Evolutionary conservation across 179 eudicot genomes (phyloP), one percentile per base, ranked within the genome.

Genomic region (Spinacia oleracea): DNA sequence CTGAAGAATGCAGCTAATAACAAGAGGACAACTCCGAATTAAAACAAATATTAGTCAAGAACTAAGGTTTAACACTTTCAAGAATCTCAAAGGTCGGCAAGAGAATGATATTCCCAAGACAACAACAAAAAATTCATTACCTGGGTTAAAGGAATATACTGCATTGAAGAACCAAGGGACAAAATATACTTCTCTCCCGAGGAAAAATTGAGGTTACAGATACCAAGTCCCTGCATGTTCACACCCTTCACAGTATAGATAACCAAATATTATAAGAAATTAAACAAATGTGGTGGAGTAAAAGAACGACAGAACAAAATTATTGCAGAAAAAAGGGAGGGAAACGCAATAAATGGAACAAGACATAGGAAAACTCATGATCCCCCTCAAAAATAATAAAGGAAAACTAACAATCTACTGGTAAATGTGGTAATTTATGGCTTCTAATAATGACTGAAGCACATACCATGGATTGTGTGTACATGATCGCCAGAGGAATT

Each of bases 401-500:
- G 12, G 20, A 40, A 72, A 20, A 32, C 16, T 55, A 40, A 77
- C 72, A 72, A 67, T 45, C 21, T 25, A 65, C 53, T 46, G 14
- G 14, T 38, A 38, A 38, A 35, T 3, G 40, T 38, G 40, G 6
- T 23, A 21, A 76, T 21, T n/a, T 62, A 73, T 46, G 69, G 46
- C 72, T 27, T 55, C 15, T 70, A 15, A 14, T 68, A 73, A 70
- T 45, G 46, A 18, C 46, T 25, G 29, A 48, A 31, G 66, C 58
- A 85, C 91, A 67, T 86, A 96, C 99, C 96, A 70, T 77, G 68
- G 68, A 75, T 59, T 84, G 82, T 70, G 78, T 84, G 77, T 78
- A 85, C 80, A 89, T 83, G 75, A 96, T 72, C 42, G 89, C 99
- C 84, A 96, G 73, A 82, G 90, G 87, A 83, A 93, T 80, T 53